phyloP scores from a whole-genome alignment of 768 basidiomycete species.

The Boletellus ananas region DNA sequence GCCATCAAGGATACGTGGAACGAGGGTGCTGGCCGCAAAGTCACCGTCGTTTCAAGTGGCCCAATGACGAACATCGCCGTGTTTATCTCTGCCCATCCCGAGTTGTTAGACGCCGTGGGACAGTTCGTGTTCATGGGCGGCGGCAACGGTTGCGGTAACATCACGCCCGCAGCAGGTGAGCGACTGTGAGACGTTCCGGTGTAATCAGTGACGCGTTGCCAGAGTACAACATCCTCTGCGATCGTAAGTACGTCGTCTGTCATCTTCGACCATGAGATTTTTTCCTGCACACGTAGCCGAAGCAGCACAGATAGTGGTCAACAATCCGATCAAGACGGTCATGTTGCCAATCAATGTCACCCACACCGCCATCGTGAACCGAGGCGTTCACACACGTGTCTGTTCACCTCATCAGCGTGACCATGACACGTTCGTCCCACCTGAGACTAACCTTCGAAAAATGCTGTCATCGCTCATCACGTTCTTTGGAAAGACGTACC shows the following conservation, averaged over 20 bases:
- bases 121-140: conserved; percentile 81
- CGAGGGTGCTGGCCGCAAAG: conserved; percentile 53
- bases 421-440: conserved; percentile 5
- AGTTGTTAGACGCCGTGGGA: conserved; percentile 45
- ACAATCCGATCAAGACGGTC: conserved; percentile 59
- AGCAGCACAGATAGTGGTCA: conserved; percentile 76
- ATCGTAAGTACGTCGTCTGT: conserved; percentile 52
- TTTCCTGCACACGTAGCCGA: conserved; percentile 48
- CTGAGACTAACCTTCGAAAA: conserved; percentile 53
- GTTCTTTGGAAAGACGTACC: conserved; percentile 73
- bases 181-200: neutral
- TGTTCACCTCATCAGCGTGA: conserved; percentile 41
- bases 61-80: conserved; percentile 83
- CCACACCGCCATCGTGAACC: conserved; percentile 76
- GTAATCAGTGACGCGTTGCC: conserved; percentile 10
- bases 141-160: conserved; percentile 81
- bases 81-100: conserved; percentile 57
- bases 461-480: conserved; percentile 70
- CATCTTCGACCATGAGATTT: neutral
- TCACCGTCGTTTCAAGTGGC: conserved; percentile 71
- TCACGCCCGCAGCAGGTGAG: conserved; percentile 68
- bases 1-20: conserved; percentile 56
- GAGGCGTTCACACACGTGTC: conserved; percentile 48
- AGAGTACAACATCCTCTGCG: conserved; percentile 82
- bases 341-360: conserved; percentile 91